These are phyloP conservation scores for Suillus subluteus DNA, from an alignment of 768 basidiomycete species.

Conservation along the genomic window DNA sequence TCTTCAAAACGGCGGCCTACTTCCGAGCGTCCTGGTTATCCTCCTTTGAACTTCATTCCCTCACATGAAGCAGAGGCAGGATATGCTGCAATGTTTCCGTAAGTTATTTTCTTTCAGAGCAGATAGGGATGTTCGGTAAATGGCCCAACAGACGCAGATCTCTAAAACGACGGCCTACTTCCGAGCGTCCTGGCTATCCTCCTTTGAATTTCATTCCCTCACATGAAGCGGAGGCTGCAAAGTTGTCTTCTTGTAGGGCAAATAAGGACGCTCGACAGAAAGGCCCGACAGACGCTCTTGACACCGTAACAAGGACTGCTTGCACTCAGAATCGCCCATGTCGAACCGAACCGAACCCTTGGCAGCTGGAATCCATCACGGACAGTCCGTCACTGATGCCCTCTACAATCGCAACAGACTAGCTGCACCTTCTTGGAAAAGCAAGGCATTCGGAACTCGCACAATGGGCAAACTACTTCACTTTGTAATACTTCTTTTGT, in stretches of 20 bases:
- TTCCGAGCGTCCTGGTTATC: conserved; percentile 7
- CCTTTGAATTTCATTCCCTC: conserved; percentile 30
- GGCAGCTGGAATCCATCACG: background rate
- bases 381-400: background rate
- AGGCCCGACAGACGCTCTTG: background rate
- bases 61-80: conserved; percentile 31
- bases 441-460: background rate
- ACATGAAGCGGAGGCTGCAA: conserved; percentile 29
- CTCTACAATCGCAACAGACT: background rate
- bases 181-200: conserved; percentile 6
- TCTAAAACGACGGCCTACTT: background rate
- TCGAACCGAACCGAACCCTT: background rate
- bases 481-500: background rate
- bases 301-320: background rate
- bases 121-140: background rate
- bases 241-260: background rate
- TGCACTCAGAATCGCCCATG: background rate
- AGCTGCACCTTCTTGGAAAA: no score
- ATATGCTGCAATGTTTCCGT: conserved; percentile 19
- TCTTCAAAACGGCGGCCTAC: background rate
- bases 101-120: conserved; percentile 2
- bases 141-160: background rate
- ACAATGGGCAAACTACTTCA: background rate
- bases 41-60: conserved; percentile 28
- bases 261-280: background rate